Evolutionary conservation across 257 asterid genomes (phyloP).

Genomic region (Ehretia macrophylla): DNA sequence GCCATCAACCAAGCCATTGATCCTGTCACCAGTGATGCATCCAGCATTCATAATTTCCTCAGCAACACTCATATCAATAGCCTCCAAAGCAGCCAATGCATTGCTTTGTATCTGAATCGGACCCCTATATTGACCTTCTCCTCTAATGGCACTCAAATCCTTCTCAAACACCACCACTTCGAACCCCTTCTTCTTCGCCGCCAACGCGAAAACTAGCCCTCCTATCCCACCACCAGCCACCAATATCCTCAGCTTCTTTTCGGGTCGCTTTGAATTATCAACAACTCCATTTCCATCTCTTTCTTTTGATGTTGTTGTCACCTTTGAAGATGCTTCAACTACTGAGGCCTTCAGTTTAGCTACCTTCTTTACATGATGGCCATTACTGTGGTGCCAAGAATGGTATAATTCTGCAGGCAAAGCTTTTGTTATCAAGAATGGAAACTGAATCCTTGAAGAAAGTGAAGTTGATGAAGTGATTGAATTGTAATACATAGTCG

Average conservation of each 20-base stretch:
- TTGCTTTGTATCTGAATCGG: conserved; percentile 97
- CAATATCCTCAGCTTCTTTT: conserved; percentile 61
- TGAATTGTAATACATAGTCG: conserved; percentile 44
- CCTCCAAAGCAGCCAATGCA: conserved; percentile 93
- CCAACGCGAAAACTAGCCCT: conserved; percentile 85
- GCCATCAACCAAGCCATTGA: conserved; percentile 89
- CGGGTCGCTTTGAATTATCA: conserved; percentile 11
- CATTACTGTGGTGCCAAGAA: conserved; percentile 22
- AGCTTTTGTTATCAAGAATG: conserved; percentile 26
- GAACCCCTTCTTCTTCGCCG: conserved; percentile 79
- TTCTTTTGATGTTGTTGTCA: conserved; percentile 1
- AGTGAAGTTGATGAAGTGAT: conserved; percentile 39
- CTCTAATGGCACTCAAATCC: conserved; percentile 93
- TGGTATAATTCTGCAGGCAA: conserved; percentile 32
- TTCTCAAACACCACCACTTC: conserved; percentile 92
- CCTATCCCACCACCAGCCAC: conserved; percentile 99
- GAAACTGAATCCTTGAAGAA: conserved; percentile 39
- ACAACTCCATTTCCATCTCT: conserved; percentile 11
- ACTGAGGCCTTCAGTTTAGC: conserved; percentile 27
- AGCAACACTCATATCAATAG: conserved; percentile 85
- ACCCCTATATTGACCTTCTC: conserved; percentile 94
- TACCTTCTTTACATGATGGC: conserved; percentile 24
- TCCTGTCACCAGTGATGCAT: conserved; percentile 90
- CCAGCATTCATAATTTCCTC: conserved; percentile 72
- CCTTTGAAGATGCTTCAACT: conserved; percentile 17